Evolutionary conservation across 2,329 filamentous ascomycete species (phyloP), one percentile per base, ranked within the genome.

Genomic region (Pezizomycotina sp.): DNA sequence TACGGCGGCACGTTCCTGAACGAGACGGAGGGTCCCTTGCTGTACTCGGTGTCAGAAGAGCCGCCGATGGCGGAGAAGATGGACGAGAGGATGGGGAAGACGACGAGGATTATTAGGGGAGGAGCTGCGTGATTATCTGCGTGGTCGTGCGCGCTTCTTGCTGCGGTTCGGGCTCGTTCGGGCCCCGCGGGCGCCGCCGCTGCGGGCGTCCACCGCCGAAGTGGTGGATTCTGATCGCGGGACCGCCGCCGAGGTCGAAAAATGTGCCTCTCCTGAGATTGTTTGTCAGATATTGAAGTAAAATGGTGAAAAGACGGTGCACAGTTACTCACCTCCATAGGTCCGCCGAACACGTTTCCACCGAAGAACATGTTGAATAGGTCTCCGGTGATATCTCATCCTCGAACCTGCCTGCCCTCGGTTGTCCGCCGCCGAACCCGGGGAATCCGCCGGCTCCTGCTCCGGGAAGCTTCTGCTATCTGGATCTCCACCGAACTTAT

Each of bases 351-450:
- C 30, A 70, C 68, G 51, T 59, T 59, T 26, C 79, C 83, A 30
- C 81, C 81, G 62, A 98, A 98, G 68, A 98, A 98, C 46, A 86
- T 73, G 55, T 86, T 76, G 62, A 98, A 98, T 65, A 98, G 71
- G 59, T 98, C 58, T 98, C 89, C 0, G 89, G 84, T 36, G 79
- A 92, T 50, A 98, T 80, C 56, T 95, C 86, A 43, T 89, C 83
- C 36, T 89, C 80, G 59, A 78, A 92, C 65, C 44, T 46, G 18
- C 48, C 45, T 6, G 50, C 50, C 4, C 55, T 54, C 4, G 52
- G 46, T 1, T 52, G 39, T 5, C 61, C 59, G 21, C 62, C 62
- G 2, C 59, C 60, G 0, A 50, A 50, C 1, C 53, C 58, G 12
- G 64, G 64, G 47, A 77, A 77, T 16, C 68, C 69, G 36, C 56